A percentile compares a stretch with the other conserved stretches of the same genome.
Conservation (phyloP, 108 stramenopile genomes). For the Nitzschia sp. region DNA sequence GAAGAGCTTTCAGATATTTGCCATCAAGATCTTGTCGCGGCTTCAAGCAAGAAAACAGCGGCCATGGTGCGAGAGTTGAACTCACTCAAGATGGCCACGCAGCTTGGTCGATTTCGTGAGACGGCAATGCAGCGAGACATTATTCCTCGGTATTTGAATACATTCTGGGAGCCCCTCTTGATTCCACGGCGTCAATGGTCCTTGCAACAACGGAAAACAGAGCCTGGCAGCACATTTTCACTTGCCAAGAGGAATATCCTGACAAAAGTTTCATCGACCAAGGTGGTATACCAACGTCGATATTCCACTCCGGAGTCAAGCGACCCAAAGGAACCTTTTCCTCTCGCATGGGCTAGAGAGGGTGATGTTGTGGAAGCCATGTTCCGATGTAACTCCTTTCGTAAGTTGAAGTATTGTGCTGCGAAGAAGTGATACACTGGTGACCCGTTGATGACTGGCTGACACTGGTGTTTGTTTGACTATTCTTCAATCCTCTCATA, state of each 20-base stretch:
- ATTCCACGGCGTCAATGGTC: not conserved
- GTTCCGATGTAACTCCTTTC: conserved; percentile 31
- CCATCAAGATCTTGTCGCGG: conserved; percentile 25
- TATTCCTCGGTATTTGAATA: conserved; percentile 14
- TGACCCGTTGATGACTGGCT: not conserved
- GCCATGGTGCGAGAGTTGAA: conserved; percentile 31
- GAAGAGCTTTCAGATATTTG: conserved; percentile 15
- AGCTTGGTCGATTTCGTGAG: conserved; percentile 33
- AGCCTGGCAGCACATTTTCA: not conserved
- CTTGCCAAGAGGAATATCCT: not conserved
- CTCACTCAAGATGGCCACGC: conserved; percentile 21
- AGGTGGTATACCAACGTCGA: not conserved
- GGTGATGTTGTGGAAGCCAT: conserved; percentile 50
- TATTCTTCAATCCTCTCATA: too few relatives aligned
- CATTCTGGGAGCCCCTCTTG: conserved; percentile 15
- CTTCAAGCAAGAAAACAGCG: conserved; percentile 5
- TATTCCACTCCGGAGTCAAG: conserved; percentile 3
- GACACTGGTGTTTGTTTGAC: too few relatives aligned
- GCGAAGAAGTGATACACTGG: not conserved
- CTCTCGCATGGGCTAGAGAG: conserved; percentile 35
- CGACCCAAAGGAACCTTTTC: conserved; percentile 24
- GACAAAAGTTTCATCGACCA: not conserved
- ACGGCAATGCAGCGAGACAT: conserved; percentile 24
- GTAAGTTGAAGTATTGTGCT: conserved; percentile 30
- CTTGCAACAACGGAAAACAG: not conserved